Evolutionary conservation across 148 eudicot species (phyloP).

Genomic region (Salicornia ramosissima): DNA sequence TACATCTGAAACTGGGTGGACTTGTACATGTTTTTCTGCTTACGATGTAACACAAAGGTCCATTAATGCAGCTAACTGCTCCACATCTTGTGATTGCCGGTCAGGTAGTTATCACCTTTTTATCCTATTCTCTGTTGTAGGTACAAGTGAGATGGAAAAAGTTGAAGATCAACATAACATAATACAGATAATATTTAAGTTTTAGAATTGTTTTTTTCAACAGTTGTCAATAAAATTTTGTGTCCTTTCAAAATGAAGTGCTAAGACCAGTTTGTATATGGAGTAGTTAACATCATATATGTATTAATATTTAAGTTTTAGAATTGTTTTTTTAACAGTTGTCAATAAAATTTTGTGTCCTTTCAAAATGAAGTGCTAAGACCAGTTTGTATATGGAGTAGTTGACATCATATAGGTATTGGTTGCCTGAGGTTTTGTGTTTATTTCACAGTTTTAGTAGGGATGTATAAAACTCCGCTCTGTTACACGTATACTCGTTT

Average conservation of each 20-base stretch:
- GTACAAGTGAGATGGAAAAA: background rate
- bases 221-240: background rate
- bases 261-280: too few relatives aligned
- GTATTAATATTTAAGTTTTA: background rate
- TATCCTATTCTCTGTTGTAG: background rate
- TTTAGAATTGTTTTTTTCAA: background rate
- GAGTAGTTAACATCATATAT: too few relatives aligned
- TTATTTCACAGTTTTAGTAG: background rate
- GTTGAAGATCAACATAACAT: background rate
- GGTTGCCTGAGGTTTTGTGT: background rate
- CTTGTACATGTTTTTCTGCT: constrained; percentile 58
- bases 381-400: too few relatives aligned
- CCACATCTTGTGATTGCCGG: constrained; percentile 70
- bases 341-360: background rate
- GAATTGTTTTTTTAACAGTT: background rate
- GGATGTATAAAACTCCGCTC: background rate
- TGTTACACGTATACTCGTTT: background rate
- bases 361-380: too few relatives aligned
- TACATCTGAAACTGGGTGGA: constrained; percentile 50
- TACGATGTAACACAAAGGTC: constrained; percentile 35
- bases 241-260: background rate
- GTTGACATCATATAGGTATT: too few relatives aligned
- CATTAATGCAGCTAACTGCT: constrained; percentile 45
- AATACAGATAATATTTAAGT: background rate
- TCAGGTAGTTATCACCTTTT: constrained; percentile 43